Conservation (phyloP, 352 stramenopile genomes). For the Globisporangium perplexum region DNA sequence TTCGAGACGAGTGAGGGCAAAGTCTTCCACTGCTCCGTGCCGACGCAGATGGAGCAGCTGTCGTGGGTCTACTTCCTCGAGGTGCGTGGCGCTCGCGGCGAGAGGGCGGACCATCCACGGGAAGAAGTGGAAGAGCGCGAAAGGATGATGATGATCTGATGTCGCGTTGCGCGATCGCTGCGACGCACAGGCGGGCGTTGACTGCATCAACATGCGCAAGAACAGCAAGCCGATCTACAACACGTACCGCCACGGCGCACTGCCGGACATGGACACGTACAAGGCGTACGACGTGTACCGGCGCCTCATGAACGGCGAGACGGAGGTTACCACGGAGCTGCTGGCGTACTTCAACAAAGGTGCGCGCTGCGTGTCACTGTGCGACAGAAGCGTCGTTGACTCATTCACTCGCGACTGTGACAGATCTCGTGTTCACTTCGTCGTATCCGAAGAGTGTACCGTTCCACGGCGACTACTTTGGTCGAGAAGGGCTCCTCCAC, state of each 20-base stretch:
- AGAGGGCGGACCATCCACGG: too few species aligned
- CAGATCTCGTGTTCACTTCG: constrained; percentile 81
- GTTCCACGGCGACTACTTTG: constrained; percentile 83
- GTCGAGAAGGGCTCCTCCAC: constrained; percentile 72
- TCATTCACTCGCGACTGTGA: neutral
- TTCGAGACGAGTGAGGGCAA: constrained; percentile 85
- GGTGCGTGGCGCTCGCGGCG: too few species aligned
- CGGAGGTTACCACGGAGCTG: constrained; percentile 48
- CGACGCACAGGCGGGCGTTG: constrained; percentile 42
- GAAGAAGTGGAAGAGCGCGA: neutral
- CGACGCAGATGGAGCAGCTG: constrained; percentile 76
- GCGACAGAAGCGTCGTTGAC: too few species aligned
- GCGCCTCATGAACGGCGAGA: constrained; percentile 54
- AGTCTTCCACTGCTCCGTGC: constrained; percentile 75
- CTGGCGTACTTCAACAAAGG: constrained; percentile 86
- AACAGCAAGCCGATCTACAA: constrained; percentile 83
- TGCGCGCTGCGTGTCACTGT: constrained; percentile 3
- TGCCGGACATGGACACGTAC: constrained; percentile 75
- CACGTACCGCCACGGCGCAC: constrained; percentile 56
- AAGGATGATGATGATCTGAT: neutral
- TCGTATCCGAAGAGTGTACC: constrained; percentile 73
- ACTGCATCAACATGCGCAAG: constrained; percentile 76
- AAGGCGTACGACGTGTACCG: constrained; percentile 75
- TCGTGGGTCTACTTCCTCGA: constrained; percentile 85
- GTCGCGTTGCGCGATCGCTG: neutral